Evolutionary conservation across 2,329 filamentous ascomycete species (phyloP).

Genomic region (Ceratocystis colombiana): DNA sequence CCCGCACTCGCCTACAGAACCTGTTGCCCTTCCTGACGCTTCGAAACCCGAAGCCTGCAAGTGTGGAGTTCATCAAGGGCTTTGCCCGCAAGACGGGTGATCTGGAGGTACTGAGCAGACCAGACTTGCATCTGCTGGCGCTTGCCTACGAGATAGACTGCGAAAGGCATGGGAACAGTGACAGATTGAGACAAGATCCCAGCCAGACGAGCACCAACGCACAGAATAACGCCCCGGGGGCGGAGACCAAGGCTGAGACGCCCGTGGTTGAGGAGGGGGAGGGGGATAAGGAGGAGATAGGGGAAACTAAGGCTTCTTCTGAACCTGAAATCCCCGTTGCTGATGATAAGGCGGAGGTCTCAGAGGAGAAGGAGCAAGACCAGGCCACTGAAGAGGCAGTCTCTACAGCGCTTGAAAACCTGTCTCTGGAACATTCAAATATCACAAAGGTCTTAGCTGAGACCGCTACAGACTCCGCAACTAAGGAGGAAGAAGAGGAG

Average conservation of each 20-base stretch:
- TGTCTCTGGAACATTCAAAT: constrained; percentile 15
- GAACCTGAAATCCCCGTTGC: not conserved
- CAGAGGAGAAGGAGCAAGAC: not conserved
- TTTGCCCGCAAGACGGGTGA: constrained; percentile 89
- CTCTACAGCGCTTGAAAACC: constrained; percentile 7
- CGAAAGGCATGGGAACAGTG: constrained; percentile 59
- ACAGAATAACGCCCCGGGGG: constrained; percentile 6
- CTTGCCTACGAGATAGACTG: constrained; percentile 91
- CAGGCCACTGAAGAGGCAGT: not conserved
- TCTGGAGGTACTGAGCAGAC: constrained; percentile 71
- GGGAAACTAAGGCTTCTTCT: not conserved
- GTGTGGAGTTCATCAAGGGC: constrained; percentile 66
- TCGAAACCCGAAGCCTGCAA: constrained; percentile 62
- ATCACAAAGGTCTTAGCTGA: not conserved
- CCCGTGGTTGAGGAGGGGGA: not conserved
- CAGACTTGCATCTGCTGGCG: constrained; percentile 82
- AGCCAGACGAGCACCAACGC: constrained; percentile 22
- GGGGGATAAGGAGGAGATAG: not conserved
- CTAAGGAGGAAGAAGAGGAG: constrained; percentile 22
- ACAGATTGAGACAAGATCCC: constrained; percentile 23
- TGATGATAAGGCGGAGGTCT: not conserved
- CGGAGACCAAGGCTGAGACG: constrained; percentile 27
- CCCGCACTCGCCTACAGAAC: constrained; percentile 70
- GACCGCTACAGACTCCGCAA: not conserved
- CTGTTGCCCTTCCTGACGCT: constrained; percentile 78